Conservation (phyloP, 345 rosid species). For the Pistacia atlantica region DNA sequence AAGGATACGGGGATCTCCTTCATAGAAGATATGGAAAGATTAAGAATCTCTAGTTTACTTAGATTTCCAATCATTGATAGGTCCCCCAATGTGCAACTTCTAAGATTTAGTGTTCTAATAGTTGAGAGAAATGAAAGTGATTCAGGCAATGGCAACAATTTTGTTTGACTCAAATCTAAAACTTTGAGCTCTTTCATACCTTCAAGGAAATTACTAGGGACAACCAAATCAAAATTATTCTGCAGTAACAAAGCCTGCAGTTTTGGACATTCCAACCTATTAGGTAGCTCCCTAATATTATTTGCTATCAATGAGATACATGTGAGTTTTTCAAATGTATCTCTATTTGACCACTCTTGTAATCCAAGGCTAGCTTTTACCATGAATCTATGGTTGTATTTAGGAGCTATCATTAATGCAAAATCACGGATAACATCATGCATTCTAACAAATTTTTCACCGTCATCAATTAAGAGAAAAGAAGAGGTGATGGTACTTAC, state of each 20-base stretch:
- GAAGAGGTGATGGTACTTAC: neutral
- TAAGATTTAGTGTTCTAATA: neutral
- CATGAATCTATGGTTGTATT: neutral
- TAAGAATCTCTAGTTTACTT: neutral
- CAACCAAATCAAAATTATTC: neutral
- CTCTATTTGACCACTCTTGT: neutral
- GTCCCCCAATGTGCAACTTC: too few species aligned
- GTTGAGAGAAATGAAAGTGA: neutral
- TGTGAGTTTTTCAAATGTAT: neutral
- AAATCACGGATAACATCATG: neutral
- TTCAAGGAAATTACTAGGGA: neutral
- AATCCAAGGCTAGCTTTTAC: neutral
- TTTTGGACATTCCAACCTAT: conserved; percentile 1
- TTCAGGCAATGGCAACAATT: neutral
- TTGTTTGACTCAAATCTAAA: neutral
- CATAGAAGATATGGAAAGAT: too few species aligned
- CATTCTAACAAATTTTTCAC: neutral
- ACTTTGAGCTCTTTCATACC: conserved; percentile 10
- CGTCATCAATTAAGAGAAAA: neutral
- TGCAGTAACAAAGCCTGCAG: neutral
- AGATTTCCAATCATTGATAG: too few species aligned
- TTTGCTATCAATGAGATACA: neutral
- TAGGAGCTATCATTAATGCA: neutral
- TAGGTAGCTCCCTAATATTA: conserved; percentile 4
- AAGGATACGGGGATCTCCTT: neutral